These are phyloP conservation scores for Biscogniauxia marginata DNA, from an alignment of 2,329 filamentous ascomycete species.

Conservation along the genomic window DNA sequence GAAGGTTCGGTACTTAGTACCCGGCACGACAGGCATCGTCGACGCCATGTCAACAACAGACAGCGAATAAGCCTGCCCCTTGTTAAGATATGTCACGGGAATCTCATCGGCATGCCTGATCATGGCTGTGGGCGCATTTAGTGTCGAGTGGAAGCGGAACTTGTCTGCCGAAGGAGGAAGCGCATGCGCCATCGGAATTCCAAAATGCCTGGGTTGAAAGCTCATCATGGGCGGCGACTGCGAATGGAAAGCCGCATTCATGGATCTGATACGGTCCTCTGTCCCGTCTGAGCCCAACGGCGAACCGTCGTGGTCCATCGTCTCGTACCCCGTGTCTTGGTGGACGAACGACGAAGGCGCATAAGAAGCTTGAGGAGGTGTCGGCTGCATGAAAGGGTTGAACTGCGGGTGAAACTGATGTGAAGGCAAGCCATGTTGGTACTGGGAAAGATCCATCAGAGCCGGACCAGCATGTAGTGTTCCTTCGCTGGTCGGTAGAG, in stretches of 20 bases:
- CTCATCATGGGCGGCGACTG: conserved; percentile 59
- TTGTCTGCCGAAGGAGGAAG: conserved; percentile 61
- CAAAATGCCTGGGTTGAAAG: conserved; percentile 53
- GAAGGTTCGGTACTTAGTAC: conserved; percentile 80
- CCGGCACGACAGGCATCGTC: conserved; percentile 54
- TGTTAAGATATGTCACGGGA: conserved; percentile 96
- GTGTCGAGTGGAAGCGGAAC: conserved; percentile 85
- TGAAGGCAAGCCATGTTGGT: conserved; percentile 55
- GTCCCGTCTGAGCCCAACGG: conserved; percentile 58
- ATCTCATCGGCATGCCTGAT: conserved; percentile 87
- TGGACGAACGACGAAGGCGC: conserved; percentile 80
- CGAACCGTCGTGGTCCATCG: conserved; percentile 72
- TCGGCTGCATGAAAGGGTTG: conserved; percentile 67
- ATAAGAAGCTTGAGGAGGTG: conserved; percentile 59
- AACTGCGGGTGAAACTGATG: conserved; percentile 65
- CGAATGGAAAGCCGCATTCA: conserved; percentile 61
- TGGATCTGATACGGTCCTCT: conserved; percentile 51
- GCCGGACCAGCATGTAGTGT: conserved; percentile 58
- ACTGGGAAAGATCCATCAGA: conserved; percentile 65
- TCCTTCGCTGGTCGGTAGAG: conserved; percentile 69
- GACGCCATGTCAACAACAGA: conserved; percentile 77
- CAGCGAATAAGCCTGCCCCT: conserved; percentile 90
- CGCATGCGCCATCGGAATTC: conserved; percentile 44
- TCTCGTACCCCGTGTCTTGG: conserved; percentile 76
- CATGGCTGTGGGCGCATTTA: conserved; percentile 97